Conservation (phyloP, 1,284 basidiomycete species). For the Tylopilus orsonianus region DNA sequence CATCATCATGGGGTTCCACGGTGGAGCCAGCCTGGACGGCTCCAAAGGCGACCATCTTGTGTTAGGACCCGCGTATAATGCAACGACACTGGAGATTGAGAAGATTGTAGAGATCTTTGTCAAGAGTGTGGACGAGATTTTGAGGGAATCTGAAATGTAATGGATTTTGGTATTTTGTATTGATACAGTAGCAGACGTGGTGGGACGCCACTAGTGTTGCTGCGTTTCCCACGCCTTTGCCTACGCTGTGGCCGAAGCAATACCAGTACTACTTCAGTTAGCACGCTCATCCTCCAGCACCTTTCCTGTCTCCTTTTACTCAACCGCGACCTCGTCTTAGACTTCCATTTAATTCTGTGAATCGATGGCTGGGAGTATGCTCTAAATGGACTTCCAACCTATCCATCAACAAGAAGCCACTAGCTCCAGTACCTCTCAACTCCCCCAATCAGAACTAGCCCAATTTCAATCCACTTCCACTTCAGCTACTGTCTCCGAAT, state of each 20-base stretch:
- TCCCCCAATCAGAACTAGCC: slow-evolving; percentile 39
- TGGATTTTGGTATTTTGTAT: slow-evolving; percentile 1
- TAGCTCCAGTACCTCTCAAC: slow-evolving; percentile 49
- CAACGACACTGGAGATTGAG: slow-evolving; percentile 64
- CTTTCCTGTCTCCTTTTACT: slow-evolving; percentile 27
- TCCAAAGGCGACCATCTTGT: slow-evolving; percentile 70
- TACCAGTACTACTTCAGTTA: slow-evolving; percentile 33
- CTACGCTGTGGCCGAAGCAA: slow-evolving; percentile 24
- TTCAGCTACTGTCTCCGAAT: slow-evolving; percentile 38
- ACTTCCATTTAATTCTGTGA: slow-evolving; percentile 33
- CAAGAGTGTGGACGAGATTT: slow-evolving; percentile 59
- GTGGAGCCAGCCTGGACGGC: slow-evolving; percentile 67
- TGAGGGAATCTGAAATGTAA: slow-evolving; percentile 47
- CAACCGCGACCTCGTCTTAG: slow-evolving; percentile 27
- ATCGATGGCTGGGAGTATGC: slow-evolving; percentile 80
- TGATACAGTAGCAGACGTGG: background rate
- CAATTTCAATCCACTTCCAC: slow-evolving; percentile 37
- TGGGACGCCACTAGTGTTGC: slow-evolving; percentile 13
- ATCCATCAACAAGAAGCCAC: slow-evolving; percentile 67
- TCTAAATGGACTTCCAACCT: slow-evolving; percentile 83
- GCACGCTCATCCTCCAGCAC: slow-evolving; percentile 17
- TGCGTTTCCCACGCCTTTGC: slow-evolving; percentile 34
- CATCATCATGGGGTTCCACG: slow-evolving; percentile 69
- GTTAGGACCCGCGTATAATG: slow-evolving; percentile 74
- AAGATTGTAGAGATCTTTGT: slow-evolving; percentile 64